phyloP scores from a whole-genome alignment of 148 eudicot species.

The Nyssa sinensis region DNA sequence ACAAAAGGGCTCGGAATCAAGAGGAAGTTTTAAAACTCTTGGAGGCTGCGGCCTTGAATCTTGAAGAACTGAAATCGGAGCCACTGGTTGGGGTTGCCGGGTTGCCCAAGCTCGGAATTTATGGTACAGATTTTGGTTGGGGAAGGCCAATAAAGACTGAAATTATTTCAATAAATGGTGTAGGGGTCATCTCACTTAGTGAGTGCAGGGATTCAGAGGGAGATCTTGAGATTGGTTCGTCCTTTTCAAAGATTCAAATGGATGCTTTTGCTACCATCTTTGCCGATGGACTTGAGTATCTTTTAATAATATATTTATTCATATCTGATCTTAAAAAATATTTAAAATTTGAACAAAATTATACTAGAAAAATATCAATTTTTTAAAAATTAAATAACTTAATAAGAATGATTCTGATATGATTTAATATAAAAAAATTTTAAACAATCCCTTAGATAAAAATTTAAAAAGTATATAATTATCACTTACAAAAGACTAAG shows the following conservation, averaged over 20 bases:
- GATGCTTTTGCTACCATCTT: constrained; percentile 21
- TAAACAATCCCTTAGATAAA: too few species aligned
- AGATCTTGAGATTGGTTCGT: constrained; percentile 25
- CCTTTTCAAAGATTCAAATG: constrained; percentile 19
- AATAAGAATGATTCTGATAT: too few species aligned
- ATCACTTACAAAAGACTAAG: too few species aligned
- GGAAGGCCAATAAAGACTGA: constrained; percentile 21
- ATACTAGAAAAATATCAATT: too few species aligned
- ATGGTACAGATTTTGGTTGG: constrained; percentile 28
- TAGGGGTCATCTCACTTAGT: constrained; percentile 11
- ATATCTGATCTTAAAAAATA: too few species aligned
- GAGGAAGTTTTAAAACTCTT: constrained; percentile 9
- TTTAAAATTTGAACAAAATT: too few species aligned
- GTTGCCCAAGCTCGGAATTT: constrained; percentile 22
- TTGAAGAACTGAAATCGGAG: background rate
- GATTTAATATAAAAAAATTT: too few species aligned
- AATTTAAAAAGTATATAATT: too few species aligned
- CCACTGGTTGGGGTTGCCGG: constrained; percentile 21
- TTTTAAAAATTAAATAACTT: too few species aligned
- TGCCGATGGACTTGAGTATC: constrained; percentile 5
- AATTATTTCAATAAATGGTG: constrained; percentile 2
- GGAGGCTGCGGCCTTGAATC: background rate
- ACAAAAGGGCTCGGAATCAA: background rate
- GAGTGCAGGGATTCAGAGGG: constrained; percentile 15
- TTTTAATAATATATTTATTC: too few species aligned